These are phyloP conservation scores for Lagenidium sp. DNA, from an alignment of 352 stramenopile genomes.

Conservation along the genomic window DNA sequence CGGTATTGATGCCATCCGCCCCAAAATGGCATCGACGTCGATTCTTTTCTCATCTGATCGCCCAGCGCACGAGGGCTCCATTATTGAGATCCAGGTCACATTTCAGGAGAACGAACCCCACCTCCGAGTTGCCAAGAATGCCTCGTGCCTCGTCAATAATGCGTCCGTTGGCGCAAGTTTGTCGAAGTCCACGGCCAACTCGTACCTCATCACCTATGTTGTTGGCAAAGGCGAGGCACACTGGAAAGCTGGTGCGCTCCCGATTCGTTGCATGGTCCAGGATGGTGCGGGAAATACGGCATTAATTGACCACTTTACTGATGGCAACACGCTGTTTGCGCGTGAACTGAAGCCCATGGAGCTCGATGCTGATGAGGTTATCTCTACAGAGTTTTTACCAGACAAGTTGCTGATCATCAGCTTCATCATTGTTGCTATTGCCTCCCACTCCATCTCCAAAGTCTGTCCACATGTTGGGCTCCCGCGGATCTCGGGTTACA, in stretches of 20 bases:
- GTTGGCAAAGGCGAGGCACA: constrained; percentile 35
- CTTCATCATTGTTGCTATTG: constrained; percentile 52
- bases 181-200: constrained; percentile 25
- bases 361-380: constrained; percentile 32
- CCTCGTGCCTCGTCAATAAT: constrained; percentile 48
- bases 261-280: constrained; percentile 37
- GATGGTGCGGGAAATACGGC: constrained; percentile 41
- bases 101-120: constrained; percentile 30
- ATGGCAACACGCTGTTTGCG: constrained; percentile 53
- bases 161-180: constrained; percentile 46
- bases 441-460: constrained; percentile 51
- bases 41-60: constrained; percentile 52
- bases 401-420: constrained; percentile 36
- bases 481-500: constrained; percentile 56
- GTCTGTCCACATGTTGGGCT: constrained; percentile 47
- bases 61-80: constrained; percentile 46
- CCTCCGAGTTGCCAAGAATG: constrained; percentile 25
- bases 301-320: constrained; percentile 45
- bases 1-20: constrained; percentile 37
- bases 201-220: constrained; percentile 52
- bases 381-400: constrained; percentile 43
- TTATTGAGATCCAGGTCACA: constrained; percentile 53
- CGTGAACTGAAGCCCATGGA: constrained; percentile 54
- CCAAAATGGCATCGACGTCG: constrained; percentile 27
- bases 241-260: constrained; percentile 51